Base-by-base conservation (phyloP, 2,329 filamentous ascomycete genomes). In the Exserohilum rostratum region DNA sequence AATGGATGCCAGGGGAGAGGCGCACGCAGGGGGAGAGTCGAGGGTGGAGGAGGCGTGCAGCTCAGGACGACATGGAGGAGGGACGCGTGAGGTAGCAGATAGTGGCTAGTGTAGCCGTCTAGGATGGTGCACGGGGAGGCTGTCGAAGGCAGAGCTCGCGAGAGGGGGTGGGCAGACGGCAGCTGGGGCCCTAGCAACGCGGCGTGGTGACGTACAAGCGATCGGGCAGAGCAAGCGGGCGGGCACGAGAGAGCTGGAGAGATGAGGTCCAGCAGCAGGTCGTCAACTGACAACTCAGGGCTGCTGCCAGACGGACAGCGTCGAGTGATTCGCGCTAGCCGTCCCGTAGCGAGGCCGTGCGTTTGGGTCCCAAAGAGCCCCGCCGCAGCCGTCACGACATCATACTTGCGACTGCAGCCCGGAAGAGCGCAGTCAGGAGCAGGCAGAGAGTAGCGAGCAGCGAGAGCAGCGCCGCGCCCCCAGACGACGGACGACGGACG, bases 31-130 rank as follows among this genome's bases (percentile, higher is more conserved):
- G 53, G 54, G 40, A 34, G 53, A 49, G 59, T 55, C 37, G 49
- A 55, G 37, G 22, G 22, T 4, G 53, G 46, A 50, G 55, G 52
- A 43, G 30, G 51, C 49, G 55, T 39, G 47, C 51, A 61, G 60
- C 55, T 72, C 66, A 74, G 63, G 55, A 55, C 64, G 64, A 61
- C 69, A 72, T 72, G 55, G 67, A 64, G 64, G 58, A 54, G 47
- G 55, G 57, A 65, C 65, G 62, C 60, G 67, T 62, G 62, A 52
- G 58, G 55, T 59, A 50, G 55, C 47, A 54, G 64, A 62, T 64
- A 45, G 65, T 67, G 59, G 67, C 64, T 65, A 62, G 65, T 66
- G 66, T 58, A 62, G 62, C 63, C 58, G 61, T 60, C 65, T 57
- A 52, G 60, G 60, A 48, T 49, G 57, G 58, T 61, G 59, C 61